Evolutionary conservation across 176 grass and related monocot genomes (phyloP).

Genomic region (Aegilops sharonensis): DNA sequence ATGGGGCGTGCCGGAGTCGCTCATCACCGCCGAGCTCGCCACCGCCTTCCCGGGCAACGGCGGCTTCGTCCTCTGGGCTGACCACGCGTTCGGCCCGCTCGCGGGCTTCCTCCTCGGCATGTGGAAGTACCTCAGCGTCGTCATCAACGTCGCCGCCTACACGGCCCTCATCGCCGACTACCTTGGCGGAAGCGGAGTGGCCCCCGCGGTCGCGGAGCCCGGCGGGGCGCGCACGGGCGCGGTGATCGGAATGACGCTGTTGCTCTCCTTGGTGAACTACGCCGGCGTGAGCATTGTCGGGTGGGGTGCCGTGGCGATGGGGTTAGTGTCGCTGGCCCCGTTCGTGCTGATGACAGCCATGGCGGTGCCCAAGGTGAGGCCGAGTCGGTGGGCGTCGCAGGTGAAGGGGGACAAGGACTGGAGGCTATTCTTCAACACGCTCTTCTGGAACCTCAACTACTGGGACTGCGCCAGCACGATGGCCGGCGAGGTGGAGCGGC

Average conservation of each 20-base stretch:
- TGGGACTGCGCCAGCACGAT: slow-evolving; percentile 82
- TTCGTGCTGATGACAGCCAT: slow-evolving; percentile 60
- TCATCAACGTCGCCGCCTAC: background rate
- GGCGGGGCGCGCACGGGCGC: slow-evolving; percentile 22
- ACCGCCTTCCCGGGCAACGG: background rate
- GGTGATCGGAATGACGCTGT: slow-evolving; percentile 49
- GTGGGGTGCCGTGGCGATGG: slow-evolving; percentile 58
- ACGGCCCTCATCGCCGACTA: background rate
- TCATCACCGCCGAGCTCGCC: background rate
- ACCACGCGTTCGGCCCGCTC: background rate
- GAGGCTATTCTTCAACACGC: slow-evolving; percentile 79
- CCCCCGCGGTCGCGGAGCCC: slow-evolving; percentile 28
- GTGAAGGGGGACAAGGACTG: slow-evolving; percentile 30
- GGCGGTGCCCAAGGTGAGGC: slow-evolving; percentile 54
- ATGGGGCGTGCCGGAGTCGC: background rate
- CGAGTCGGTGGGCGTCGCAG: slow-evolving; percentile 45
- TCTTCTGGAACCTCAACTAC: slow-evolving; percentile 88
- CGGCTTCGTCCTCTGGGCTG: background rate
- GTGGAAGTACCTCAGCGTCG: background rate
- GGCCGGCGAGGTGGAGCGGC: slow-evolving; percentile 73
- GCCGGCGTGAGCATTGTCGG: slow-evolving; percentile 69
- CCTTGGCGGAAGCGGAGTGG: slow-evolving; percentile 33
- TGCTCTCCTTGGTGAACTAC: slow-evolving; percentile 57
- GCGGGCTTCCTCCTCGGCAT: background rate
- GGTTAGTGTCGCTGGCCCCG: slow-evolving; percentile 50